Evolutionary conservation across 805 yeast genomes (phyloP).

Genomic region (Teunomyces gatunensis): DNA sequence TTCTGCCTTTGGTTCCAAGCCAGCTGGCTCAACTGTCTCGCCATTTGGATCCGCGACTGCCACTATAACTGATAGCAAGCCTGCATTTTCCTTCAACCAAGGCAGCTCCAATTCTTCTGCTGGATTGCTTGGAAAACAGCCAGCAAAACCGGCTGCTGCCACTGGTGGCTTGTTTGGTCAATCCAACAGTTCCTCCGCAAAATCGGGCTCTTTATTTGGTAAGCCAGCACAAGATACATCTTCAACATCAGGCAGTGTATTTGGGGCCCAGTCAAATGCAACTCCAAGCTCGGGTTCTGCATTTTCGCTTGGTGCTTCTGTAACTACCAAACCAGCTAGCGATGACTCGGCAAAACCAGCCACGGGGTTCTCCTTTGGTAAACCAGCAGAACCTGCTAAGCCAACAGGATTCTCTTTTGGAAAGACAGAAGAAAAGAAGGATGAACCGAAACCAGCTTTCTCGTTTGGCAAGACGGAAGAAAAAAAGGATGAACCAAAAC

Average conservation of each 20-base stretch:
- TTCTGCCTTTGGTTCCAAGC: not conserved
- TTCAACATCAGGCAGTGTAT: conserved; percentile 4
- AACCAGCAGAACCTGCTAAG: not conserved
- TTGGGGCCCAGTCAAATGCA: conserved; percentile 7
- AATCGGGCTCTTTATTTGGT: conserved; percentile 9
- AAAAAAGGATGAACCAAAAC: conserved; percentile 14
- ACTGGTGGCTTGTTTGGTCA: not conserved
- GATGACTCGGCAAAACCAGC: conserved; percentile 5
- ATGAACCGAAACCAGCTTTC: conserved; percentile 10
- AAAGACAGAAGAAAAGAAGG: conserved; percentile 20
- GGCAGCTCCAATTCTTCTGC: conserved; percentile 6
- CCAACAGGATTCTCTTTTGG: conserved; percentile 12
- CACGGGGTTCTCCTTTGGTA: conserved; percentile 1
- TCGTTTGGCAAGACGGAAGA: conserved; percentile 21
- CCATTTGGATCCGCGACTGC: not conserved
- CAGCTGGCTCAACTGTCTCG: not conserved
- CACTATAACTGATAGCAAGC: conserved; percentile 3
- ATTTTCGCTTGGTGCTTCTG: not conserved
- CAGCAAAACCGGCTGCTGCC: conserved; percentile 1
- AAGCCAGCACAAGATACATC: conserved; percentile 5
- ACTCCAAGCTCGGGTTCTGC: conserved; percentile 4
- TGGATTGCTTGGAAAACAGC: conserved; percentile 14
- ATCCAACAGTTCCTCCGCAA: conserved; percentile 8
- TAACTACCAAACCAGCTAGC: not conserved
- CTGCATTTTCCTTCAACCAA: conserved; percentile 9